phyloP scores from a whole-genome alignment of 306 rosid genomes.

The Astragalus glycyphyllos region DNA sequence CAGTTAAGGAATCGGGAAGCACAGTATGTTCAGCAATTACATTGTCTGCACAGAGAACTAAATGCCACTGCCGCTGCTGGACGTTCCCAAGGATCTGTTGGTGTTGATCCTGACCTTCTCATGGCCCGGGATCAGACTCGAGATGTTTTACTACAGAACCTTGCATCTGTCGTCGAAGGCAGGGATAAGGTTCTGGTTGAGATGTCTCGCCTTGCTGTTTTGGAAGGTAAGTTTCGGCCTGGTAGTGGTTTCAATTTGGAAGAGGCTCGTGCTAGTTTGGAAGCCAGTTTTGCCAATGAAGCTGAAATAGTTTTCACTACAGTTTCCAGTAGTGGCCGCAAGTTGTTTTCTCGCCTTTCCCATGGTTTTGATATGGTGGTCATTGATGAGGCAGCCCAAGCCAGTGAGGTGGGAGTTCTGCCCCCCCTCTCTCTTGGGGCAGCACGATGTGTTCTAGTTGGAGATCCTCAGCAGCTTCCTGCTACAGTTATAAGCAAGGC shows the following conservation, averaged over 20 bases:
- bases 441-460: conserved; percentile 97
- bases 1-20: conserved; percentile 82
- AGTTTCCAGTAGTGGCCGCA: conserved; percentile 98
- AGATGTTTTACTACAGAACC: conserved; percentile 81
- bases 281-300: conserved; percentile 99
- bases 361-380: conserved; percentile 99
- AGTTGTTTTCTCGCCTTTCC: conserved; percentile 93
- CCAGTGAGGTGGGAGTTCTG: conserved; percentile 94
- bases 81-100: conserved; percentile 96
- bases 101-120: conserved; percentile 94
- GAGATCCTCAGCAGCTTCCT: conserved; percentile 99
- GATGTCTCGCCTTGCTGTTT: conserved; percentile 87
- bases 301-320: conserved; percentile 98
- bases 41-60: conserved; percentile 83
- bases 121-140: conserved; percentile 91
- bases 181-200: conserved; percentile 93
- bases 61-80: conserved; percentile 87
- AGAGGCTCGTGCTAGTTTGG: conserved; percentile 95
- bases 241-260: conserved; percentile 86
- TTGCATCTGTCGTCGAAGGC: conserved; percentile 91
- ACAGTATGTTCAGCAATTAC: conserved; percentile 76
- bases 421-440: conserved; percentile 99
- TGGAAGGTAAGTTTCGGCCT: conserved; percentile 88
- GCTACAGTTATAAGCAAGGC: conserved; percentile 99
- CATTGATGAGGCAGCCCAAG: conserved; percentile 98